phyloP scores from a whole-genome alignment of 2,329 filamentous ascomycete species.

The Xylaria arbuscula region DNA sequence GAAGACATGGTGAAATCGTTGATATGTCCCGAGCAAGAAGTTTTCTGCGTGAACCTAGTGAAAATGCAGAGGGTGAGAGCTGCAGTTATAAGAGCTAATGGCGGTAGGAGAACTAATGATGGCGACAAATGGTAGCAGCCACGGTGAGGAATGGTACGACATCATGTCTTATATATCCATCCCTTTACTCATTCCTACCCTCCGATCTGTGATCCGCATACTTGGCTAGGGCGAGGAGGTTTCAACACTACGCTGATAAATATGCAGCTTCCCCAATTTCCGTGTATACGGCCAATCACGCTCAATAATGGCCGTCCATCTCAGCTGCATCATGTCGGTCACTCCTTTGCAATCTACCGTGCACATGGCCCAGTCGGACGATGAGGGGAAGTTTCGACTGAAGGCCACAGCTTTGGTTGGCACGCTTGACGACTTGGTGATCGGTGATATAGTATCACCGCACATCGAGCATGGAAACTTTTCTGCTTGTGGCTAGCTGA shows the following conservation, averaged over 20 bases:
- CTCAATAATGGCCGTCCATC: not conserved
- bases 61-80: not conserved
- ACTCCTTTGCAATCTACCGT: not conserved
- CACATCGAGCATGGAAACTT: not conserved
- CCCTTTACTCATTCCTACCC: not conserved
- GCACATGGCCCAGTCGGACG: not conserved
- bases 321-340: conserved; percentile 7
- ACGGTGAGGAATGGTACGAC: not conserved
- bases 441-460: not conserved
- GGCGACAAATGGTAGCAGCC: conserved; percentile 1
- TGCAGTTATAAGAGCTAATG: not conserved
- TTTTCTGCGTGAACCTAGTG: not conserved
- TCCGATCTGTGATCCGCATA: not conserved
- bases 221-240: not conserved
- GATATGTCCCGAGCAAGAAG: not conserved
- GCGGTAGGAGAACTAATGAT: conserved; percentile 11
- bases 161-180: conserved; percentile 26
- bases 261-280: conserved; percentile 2
- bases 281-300: conserved; percentile 17
- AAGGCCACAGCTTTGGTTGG: not conserved
- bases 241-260: not conserved
- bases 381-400: not conserved
- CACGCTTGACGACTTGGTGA: conserved; percentile 18
- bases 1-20: conserved; percentile 44
- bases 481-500: conserved; percentile 9